Conservation (phyloP, 306 rosid genomes). For the Crotalaria pallida region DNA sequence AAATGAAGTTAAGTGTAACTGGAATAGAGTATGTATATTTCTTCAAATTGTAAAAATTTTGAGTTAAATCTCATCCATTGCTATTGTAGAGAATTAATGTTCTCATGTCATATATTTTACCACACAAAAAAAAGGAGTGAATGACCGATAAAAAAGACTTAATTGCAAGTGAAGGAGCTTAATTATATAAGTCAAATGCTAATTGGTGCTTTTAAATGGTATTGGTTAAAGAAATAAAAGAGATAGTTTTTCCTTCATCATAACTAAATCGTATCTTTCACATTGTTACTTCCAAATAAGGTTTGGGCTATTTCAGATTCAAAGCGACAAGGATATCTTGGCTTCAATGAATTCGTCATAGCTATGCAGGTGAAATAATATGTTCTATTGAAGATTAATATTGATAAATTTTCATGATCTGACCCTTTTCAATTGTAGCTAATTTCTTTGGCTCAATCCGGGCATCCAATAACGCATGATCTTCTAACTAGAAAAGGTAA, state of each 20-base stretch:
- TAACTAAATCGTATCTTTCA: constrained; percentile 11
- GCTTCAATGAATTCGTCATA: constrained; percentile 63
- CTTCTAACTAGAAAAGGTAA: constrained; percentile 25
- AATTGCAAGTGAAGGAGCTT: neutral
- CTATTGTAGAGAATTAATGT: neutral
- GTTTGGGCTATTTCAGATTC: constrained; percentile 95
- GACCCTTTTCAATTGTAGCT: constrained; percentile 20
- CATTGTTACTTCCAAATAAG: constrained; percentile 30
- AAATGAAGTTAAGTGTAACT: too few relatives aligned
- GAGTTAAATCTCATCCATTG: neutral
- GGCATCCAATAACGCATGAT: constrained; percentile 31
- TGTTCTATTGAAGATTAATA: neutral
- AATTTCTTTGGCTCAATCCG: constrained; percentile 33
- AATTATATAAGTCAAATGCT: neutral
- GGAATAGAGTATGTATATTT: too few relatives aligned
- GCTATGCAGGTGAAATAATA: constrained; percentile 62
- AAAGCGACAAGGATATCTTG: constrained; percentile 89
- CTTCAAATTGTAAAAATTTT: too few relatives aligned
- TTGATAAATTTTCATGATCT: neutral
- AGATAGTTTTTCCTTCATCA: too few relatives aligned
- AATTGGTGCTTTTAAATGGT: too few relatives aligned
- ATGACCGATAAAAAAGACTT: neutral
- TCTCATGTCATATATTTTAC: neutral
- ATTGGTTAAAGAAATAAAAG: too few relatives aligned
- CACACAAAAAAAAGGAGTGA: neutral